A percentile compares a stretch with the other conserved stretches of the same genome.
Conservation (phyloP, 768 basidiomycete genomes). For the Tephrocybe rancida region DNA sequence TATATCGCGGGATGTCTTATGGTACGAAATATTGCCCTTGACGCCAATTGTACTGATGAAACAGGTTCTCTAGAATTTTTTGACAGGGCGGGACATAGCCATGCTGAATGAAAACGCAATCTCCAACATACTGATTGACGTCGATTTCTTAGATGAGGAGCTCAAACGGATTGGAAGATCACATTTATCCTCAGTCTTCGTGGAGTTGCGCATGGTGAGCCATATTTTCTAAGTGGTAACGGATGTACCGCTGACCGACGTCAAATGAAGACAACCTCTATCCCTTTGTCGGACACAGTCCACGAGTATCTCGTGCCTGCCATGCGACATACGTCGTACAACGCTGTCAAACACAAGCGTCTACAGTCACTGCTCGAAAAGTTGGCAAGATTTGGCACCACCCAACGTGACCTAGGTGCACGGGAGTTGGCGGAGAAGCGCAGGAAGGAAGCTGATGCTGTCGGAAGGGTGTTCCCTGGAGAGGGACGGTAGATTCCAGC, state of each 20-base stretch:
- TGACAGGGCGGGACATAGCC: slow-evolving; percentile 72
- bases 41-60: neutral
- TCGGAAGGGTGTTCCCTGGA: slow-evolving; percentile 74
- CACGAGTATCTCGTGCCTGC: slow-evolving; percentile 79
- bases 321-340: slow-evolving; percentile 67
- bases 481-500: slow-evolving; percentile 50
- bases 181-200: slow-evolving; percentile 72
- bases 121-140: slow-evolving; percentile 82
- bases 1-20: slow-evolving; percentile 89
- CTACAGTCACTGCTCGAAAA: slow-evolving; percentile 80
- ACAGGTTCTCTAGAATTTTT: slow-evolving; percentile 56
- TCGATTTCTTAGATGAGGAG: slow-evolving; percentile 88
- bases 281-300: slow-evolving; percentile 73
- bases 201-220: slow-evolving; percentile 78
- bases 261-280: slow-evolving; percentile 59
- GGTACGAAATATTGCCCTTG: slow-evolving; percentile 48
- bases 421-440: slow-evolving; percentile 73
- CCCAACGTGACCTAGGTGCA: slow-evolving; percentile 57
- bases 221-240: slow-evolving; percentile 7
- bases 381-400: slow-evolving; percentile 66
- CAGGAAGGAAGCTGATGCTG: slow-evolving; percentile 75
- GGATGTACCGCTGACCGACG: slow-evolving; percentile 11
- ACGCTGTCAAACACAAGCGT: slow-evolving; percentile 67
- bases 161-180: slow-evolving; percentile 73
- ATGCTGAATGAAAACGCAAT: slow-evolving; percentile 90